Conservation (phyloP, 805 yeast species). For the Wickerhamomyces queroliae region DNA sequence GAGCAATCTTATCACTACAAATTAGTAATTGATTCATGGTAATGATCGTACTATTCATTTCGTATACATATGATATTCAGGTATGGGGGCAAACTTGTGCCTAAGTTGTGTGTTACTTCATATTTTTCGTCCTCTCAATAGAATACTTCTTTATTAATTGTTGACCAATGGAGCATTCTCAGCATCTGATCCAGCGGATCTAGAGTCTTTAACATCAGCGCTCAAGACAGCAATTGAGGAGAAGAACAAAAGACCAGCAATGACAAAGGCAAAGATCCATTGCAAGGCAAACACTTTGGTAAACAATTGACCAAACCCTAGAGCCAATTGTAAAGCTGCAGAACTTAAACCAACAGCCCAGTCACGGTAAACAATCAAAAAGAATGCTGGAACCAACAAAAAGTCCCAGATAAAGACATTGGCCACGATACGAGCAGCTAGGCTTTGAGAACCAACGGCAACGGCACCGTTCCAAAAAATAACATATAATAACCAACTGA, state of each 20-base stretch:
- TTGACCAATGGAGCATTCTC: constrained; percentile 36
- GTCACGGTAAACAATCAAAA: constrained; percentile 57
- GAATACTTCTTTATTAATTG: constrained; percentile 5
- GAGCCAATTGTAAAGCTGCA: constrained; percentile 52
- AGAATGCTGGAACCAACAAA: constrained; percentile 54
- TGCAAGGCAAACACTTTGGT: constrained; percentile 70
- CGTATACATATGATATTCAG: background rate
- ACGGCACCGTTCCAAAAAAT: constrained; percentile 86
- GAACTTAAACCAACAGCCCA: constrained; percentile 63
- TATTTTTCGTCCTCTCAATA: background rate
- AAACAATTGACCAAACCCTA: constrained; percentile 67
- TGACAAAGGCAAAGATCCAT: constrained; percentile 78
- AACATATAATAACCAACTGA: constrained; percentile 68
- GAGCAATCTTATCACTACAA: no score
- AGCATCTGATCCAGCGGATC: constrained; percentile 8
- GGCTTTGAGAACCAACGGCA: constrained; percentile 38
- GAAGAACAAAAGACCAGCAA: constrained; percentile 51
- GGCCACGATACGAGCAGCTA: constrained; percentile 63
- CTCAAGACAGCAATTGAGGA: constrained; percentile 42
- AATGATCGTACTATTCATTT: no score
- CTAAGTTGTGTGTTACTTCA: background rate
- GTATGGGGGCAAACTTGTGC: background rate
- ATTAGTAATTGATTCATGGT: no score
- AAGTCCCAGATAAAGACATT: constrained; percentile 77
- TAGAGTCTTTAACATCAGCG: constrained; percentile 21